A percentile compares a stretch with the other conserved stretches of the same genome.
Conservation (phyloP, 2,329 filamentous ascomycete species). For the Pestalotiopsis sp. region DNA sequence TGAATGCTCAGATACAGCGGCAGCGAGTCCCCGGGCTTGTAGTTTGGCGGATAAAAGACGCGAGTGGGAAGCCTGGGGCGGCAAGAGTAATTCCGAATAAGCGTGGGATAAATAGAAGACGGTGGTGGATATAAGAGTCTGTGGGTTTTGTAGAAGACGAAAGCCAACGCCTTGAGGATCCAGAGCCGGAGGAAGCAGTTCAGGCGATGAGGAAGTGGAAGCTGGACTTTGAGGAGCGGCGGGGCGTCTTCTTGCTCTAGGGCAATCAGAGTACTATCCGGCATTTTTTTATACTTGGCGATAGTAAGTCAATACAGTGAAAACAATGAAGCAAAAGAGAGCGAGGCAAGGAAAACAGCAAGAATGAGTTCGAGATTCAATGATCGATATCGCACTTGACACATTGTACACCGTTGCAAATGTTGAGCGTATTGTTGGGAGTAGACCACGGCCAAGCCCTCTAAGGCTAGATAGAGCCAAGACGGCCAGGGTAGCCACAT, state of each 20-base stretch:
- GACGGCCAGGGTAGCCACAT: no score
- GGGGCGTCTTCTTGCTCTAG: conserved; percentile 2
- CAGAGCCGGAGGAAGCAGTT: conserved; percentile 12
- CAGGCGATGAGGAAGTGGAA: conserved; percentile 9
- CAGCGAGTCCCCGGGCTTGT: conserved; percentile 11
- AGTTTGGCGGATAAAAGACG: conserved; percentile 11
- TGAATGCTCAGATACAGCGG: conserved; percentile 46
- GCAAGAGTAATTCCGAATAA: conserved; percentile 9
- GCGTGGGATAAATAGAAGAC: neutral
- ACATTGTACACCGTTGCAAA: no score
- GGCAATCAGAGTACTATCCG: neutral
- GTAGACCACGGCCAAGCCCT: neutral
- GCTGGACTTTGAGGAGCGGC: conserved; percentile 12
- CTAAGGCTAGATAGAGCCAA: no score
- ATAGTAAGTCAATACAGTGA: no score
- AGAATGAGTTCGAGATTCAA: no score
- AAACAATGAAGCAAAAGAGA: no score
- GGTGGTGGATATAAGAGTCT: conserved; percentile 9
- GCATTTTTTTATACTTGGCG: no score
- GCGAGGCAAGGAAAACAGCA: no score
- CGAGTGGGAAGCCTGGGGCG: conserved; percentile 11
- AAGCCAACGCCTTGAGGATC: neutral
- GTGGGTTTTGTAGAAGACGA: neutral
- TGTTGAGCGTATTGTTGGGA: no score
- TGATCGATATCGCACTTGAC: no score